phyloP scores from a whole-genome alignment of 495 filamentous ascomycete genomes.

The Staphylotrichum longicolle region DNA sequence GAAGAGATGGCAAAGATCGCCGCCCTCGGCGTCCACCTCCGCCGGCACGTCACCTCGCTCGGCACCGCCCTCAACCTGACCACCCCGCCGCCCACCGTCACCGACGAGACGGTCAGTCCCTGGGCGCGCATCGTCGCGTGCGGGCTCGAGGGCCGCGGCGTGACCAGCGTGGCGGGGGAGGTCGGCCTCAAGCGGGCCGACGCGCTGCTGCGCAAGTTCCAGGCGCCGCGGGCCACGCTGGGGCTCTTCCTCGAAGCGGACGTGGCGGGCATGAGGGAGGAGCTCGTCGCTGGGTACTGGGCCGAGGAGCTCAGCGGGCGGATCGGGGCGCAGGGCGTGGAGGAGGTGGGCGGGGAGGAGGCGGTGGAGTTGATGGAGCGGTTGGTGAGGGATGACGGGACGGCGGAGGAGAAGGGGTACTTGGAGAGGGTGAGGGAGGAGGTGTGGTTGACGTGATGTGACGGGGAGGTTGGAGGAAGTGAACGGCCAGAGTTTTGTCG shows the following conservation, averaged over 20 bases:
- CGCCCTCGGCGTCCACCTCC: slow-evolving; percentile 83
- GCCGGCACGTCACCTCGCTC: slow-evolving; percentile 79
- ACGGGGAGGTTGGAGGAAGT: background rate
- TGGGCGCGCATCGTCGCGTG: slow-evolving; percentile 76
- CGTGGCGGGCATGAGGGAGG: slow-evolving; percentile 5
- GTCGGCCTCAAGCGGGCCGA: background rate
- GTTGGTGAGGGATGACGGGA: slow-evolving; percentile 9
- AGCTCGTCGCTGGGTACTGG: slow-evolving; percentile 23
- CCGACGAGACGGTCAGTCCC: slow-evolving; percentile 33
- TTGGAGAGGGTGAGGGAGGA: slow-evolving; percentile 3
- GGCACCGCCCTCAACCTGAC: slow-evolving; percentile 81
- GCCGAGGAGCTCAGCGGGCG: slow-evolving; percentile 28
- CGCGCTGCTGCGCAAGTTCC: background rate
- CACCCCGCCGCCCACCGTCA: slow-evolving; percentile 39
- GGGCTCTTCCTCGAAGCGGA: no score
- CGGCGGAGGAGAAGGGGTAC: slow-evolving; percentile 27
- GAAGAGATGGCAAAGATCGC: slow-evolving; percentile 67
- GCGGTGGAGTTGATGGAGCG: slow-evolving; percentile 25
- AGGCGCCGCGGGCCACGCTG: no score
- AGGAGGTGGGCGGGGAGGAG: slow-evolving; percentile 21
- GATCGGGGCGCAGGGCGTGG: slow-evolving; percentile 27
- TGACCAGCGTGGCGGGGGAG: slow-evolving; percentile 61
- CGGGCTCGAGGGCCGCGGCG: slow-evolving; percentile 73
- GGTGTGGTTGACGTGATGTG: background rate
- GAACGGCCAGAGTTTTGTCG: no score